Conservation (phyloP, 768 basidiomycete genomes). For the Amyloporia xantha region DNA sequence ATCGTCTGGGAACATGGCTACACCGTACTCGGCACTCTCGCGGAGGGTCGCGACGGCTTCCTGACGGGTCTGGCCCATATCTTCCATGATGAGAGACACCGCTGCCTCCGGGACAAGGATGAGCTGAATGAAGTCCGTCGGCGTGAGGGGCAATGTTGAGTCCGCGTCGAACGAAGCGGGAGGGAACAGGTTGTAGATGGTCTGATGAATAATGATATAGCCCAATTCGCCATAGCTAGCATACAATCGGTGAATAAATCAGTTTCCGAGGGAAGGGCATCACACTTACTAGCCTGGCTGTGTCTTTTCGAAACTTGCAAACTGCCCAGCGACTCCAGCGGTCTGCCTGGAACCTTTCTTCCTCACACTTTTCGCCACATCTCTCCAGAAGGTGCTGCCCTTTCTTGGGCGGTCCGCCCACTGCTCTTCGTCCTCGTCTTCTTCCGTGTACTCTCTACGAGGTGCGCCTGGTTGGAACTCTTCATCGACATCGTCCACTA, state of each 20-base stretch:
- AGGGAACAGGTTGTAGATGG: slow-evolving; percentile 71
- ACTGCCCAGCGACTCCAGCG: slow-evolving; percentile 67
- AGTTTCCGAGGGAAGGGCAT: not conserved
- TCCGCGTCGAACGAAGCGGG: slow-evolving; percentile 45
- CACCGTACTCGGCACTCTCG: slow-evolving; percentile 78
- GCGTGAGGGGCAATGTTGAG: slow-evolving; percentile 57
- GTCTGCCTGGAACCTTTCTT: slow-evolving; percentile 59
- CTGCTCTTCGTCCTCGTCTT: slow-evolving; percentile 13
- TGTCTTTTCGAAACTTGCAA: slow-evolving; percentile 70
- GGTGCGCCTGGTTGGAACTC: slow-evolving; percentile 15
- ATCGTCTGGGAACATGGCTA: slow-evolving; percentile 74
- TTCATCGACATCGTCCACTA: slow-evolving; percentile 44
- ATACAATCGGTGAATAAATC: not conserved
- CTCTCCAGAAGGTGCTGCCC: slow-evolving; percentile 61
- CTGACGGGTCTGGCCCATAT: slow-evolving; percentile 42
- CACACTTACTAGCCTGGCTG: slow-evolving; percentile 84
- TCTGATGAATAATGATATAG: slow-evolving; percentile 73
- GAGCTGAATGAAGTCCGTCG: slow-evolving; percentile 72
- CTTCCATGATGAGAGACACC: slow-evolving; percentile 73
- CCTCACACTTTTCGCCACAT: slow-evolving; percentile 56
- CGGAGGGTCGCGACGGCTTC: slow-evolving; percentile 56
- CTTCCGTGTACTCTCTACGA: slow-evolving; percentile 8
- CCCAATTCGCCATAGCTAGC: slow-evolving; percentile 82
- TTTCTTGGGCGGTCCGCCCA: slow-evolving; percentile 25
- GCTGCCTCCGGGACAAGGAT: slow-evolving; percentile 90